Base-by-base conservation (phyloP, 2,329 filamentous ascomycete species). In the Aspergillus sergii region DNA sequence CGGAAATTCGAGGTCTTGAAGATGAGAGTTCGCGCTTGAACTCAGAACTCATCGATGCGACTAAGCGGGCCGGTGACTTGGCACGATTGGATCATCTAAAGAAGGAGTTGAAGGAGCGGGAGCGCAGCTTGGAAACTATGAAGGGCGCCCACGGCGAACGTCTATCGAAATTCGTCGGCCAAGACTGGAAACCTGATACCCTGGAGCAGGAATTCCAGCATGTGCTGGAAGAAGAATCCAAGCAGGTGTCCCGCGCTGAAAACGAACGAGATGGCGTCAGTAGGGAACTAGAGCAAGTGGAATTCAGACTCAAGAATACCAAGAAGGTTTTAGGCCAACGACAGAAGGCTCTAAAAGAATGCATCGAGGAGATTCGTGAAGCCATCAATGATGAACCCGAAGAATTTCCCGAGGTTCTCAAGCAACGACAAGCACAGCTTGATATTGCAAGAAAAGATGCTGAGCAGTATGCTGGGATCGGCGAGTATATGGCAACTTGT, bases 81-180 rank as follows among this genome's bases (percentile, higher is more conserved):
- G 95, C 94, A 14, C 90, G 91, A 70, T 84, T 99, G 12, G 92
- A 96, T 62, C 89, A 91, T 69, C 85, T 94, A 39, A 93, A 91
- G 72, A 94, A 93, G 69, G 91, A 97, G 72, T 78, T 93, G 32
- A 86, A 87, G 66, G 89, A 93, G 68, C 87, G 90, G 60, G 87
- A 91, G 75, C 86, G 87, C 39, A 91, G 91, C 65, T 82, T 98
- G 2, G 86, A 93, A 10, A 95, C 92, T 0, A 87, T 97, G 80
- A 87, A 83, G 65, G 88, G 83, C 55, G 92, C 92, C 0, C 92
- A 96, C 82, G 86, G 85, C 57, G 83, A 89, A 39, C 91, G 91
- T 68, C 83, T 99, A 26, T 83, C 86, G 14, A 80, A 83, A 7
- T 76, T 92, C 12, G 70, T 98, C 36, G 88, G 89, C 30, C 66